Percentiles rank a stretch among this genome's conserved stretches.
These are phyloP conservation scores for Dendrobium catenatum DNA, from an alignment of 106 monocot species.

Conservation along the genomic window DNA sequence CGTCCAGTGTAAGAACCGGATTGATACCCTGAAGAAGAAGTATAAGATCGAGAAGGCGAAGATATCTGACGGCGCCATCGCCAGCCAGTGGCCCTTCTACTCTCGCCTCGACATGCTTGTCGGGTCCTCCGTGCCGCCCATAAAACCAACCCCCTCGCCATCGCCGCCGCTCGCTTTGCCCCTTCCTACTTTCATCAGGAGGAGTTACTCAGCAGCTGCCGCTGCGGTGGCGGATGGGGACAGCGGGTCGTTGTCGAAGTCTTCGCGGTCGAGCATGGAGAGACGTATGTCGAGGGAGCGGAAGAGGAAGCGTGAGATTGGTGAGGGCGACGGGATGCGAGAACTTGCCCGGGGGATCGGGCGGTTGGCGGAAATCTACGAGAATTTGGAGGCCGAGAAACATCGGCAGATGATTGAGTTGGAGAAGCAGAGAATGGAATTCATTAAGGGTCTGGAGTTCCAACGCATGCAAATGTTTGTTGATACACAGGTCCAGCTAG, in stretches of 20 bases:
- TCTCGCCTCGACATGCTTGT: slow-evolving; percentile 49
- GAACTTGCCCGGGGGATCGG: slow-evolving; percentile 58
- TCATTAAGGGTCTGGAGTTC: slow-evolving; percentile 72
- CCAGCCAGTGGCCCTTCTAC: slow-evolving; percentile 68
- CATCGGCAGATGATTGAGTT: slow-evolving; percentile 75
- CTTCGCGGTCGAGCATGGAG: slow-evolving; percentile 20
- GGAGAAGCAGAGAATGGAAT: slow-evolving; percentile 96
- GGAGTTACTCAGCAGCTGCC: not conserved
- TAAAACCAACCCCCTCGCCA: slow-evolving; percentile 15
- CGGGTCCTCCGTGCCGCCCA: slow-evolving; percentile 21
- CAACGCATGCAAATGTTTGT: slow-evolving; percentile 85
- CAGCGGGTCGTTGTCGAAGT: slow-evolving; percentile 19
- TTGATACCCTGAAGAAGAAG: slow-evolving; percentile 95
- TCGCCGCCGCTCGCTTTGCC: slow-evolving; percentile 25
- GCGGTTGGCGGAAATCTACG: slow-evolving; percentile 73
- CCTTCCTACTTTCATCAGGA: slow-evolving; percentile 6
- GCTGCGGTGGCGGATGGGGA: slow-evolving; percentile 26
- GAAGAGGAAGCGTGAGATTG: slow-evolving; percentile 18
- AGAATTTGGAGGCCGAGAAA: slow-evolving; percentile 67
- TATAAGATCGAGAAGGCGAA: slow-evolving; percentile 68
- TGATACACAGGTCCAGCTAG: slow-evolving; percentile 60
- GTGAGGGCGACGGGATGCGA: slow-evolving; percentile 39
- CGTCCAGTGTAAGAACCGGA: slow-evolving; percentile 87
- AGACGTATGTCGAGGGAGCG: slow-evolving; percentile 16
- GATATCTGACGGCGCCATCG: slow-evolving; percentile 21